phyloP scores from a whole-genome alignment of 768 basidiomycete genomes.

The Clathrus columnatus region DNA sequence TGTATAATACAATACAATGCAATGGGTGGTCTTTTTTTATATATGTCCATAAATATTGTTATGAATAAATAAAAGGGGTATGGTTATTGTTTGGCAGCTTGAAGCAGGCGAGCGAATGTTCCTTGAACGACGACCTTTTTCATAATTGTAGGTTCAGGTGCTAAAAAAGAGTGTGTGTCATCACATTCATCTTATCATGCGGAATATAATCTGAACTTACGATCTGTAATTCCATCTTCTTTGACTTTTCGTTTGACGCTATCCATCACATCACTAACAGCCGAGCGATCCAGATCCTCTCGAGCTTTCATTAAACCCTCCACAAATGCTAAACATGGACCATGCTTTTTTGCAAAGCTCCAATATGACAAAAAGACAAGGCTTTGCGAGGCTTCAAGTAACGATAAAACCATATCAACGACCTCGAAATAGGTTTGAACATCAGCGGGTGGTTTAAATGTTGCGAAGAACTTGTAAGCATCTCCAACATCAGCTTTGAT shows the following conservation, averaged over 20 bases:
- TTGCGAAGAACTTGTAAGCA: slow-evolving; percentile 72
- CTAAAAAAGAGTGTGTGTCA: slow-evolving; percentile 27
- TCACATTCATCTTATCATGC: background rate
- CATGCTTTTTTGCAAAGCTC: slow-evolving; percentile 88
- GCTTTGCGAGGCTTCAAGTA: slow-evolving; percentile 81
- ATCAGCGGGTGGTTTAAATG: slow-evolving; percentile 68
- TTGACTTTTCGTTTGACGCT: slow-evolving; percentile 87
- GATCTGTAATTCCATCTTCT: slow-evolving; percentile 76
- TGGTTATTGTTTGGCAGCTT: slow-evolving; percentile 2
- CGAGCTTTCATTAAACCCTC: slow-evolving; percentile 85
- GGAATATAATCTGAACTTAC: slow-evolving; percentile 38
- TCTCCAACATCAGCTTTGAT: slow-evolving; percentile 76
- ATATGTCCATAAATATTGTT: background rate
- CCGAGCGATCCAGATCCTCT: slow-evolving; percentile 84
- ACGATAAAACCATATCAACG: slow-evolving; percentile 69
- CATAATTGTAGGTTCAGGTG: slow-evolving; percentile 81
- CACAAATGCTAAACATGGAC: slow-evolving; percentile 86
- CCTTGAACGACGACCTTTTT: slow-evolving; percentile 78
- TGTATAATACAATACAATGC: slow-evolving; percentile 1
- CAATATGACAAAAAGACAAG: slow-evolving; percentile 91
- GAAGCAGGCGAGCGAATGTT: slow-evolving; percentile 67
- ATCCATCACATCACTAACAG: slow-evolving; percentile 87
- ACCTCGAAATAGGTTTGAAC: slow-evolving; percentile 80
- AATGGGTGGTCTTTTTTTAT: background rate
- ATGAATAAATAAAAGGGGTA: background rate